phyloP scores from a whole-genome alignment of 345 rosid genomes.

The Populus davidiana region DNA sequence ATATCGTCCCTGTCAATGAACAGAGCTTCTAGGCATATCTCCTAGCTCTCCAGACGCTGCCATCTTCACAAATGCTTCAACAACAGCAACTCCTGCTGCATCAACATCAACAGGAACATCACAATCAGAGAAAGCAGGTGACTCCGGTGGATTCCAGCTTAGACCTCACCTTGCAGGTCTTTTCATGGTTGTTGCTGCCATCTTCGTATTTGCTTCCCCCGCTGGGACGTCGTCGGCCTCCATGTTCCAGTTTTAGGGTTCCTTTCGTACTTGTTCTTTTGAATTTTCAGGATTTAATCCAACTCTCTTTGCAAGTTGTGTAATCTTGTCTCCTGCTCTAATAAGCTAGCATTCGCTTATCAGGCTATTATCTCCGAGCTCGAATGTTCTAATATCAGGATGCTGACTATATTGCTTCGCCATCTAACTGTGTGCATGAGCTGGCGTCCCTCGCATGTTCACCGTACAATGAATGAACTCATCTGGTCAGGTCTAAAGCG shows the following conservation, averaged over 20 bases:
- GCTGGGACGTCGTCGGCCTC: slow-evolving; percentile 10
- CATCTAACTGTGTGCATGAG: neutral
- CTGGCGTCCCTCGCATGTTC: neutral
- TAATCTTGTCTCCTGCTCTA: neutral
- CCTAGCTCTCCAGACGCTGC: slow-evolving; percentile 82
- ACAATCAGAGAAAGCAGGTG: slow-evolving; percentile 10
- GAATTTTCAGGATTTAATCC: neutral
- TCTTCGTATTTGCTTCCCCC: slow-evolving; percentile 22
- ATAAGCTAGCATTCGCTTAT: neutral
- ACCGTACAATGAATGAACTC: too few species aligned
- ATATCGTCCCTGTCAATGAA: neutral
- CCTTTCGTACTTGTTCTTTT: neutral
- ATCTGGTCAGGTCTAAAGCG: too few species aligned
- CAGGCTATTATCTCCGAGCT: neutral
- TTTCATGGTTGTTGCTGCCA: slow-evolving; percentile 17
- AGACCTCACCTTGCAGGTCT: slow-evolving; percentile 11
- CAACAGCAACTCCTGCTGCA: slow-evolving; percentile 33
- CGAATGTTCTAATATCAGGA: neutral
- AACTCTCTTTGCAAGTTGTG: neutral
- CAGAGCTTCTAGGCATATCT: slow-evolving; percentile 77
- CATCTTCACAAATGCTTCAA: slow-evolving; percentile 43
- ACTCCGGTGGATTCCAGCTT: slow-evolving; percentile 20
- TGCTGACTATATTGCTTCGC: neutral
- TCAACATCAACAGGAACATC: slow-evolving; percentile 4
- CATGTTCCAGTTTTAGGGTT: neutral